phyloP scores from a whole-genome alignment of 1,139 yeast genomes.

The Protomyces gravidus region DNA sequence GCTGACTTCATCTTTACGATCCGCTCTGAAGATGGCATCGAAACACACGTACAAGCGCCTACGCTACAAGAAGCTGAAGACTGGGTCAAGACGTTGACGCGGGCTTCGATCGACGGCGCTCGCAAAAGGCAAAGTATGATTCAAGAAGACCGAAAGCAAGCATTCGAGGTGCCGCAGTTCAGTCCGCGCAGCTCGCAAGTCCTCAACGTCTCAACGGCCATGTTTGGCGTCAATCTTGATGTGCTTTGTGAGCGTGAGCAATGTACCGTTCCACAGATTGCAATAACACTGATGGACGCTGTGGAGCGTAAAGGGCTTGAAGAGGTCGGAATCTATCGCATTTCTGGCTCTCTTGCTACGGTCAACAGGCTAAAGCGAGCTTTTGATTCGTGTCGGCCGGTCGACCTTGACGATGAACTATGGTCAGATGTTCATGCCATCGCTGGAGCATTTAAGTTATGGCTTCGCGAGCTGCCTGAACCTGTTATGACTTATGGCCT shows the following conservation, averaged over 20 bases:
- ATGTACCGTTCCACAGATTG: slow-evolving; percentile 58
- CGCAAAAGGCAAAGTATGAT: slow-evolving; percentile 43
- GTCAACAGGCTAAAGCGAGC: slow-evolving; percentile 63
- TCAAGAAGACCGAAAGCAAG: slow-evolving; percentile 36
- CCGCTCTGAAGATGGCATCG: slow-evolving; percentile 53
- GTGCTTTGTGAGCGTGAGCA: slow-evolving; percentile 54
- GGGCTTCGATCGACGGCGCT: slow-evolving; percentile 45
- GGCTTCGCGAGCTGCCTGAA: slow-evolving; percentile 82
- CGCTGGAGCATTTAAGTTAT: slow-evolving; percentile 84
- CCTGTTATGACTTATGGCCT: slow-evolving; percentile 65
- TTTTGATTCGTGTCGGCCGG: slow-evolving; percentile 68
- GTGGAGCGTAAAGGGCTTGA: slow-evolving; percentile 74
- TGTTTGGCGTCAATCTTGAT: slow-evolving; percentile 84
- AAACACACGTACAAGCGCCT: slow-evolving; percentile 65
- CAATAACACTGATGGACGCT: slow-evolving; percentile 61
- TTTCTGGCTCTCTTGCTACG: slow-evolving; percentile 81
- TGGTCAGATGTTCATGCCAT: slow-evolving; percentile 81
- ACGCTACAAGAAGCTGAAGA: slow-evolving; percentile 62
- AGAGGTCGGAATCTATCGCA: slow-evolving; percentile 88
- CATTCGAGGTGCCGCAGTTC: slow-evolving; percentile 16
- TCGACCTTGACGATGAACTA: slow-evolving; percentile 61
- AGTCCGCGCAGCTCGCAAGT: slow-evolving; percentile 17
- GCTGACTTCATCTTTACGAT: slow-evolving; percentile 54
- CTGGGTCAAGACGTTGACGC: slow-evolving; percentile 57
- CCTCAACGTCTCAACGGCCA: slow-evolving; percentile 2